A percentile compares a stretch with the other conserved stretches of the same genome.
These are phyloP conservation scores for Candida insectalens DNA, from an alignment of 805 yeast species.

Conservation along the genomic window DNA sequence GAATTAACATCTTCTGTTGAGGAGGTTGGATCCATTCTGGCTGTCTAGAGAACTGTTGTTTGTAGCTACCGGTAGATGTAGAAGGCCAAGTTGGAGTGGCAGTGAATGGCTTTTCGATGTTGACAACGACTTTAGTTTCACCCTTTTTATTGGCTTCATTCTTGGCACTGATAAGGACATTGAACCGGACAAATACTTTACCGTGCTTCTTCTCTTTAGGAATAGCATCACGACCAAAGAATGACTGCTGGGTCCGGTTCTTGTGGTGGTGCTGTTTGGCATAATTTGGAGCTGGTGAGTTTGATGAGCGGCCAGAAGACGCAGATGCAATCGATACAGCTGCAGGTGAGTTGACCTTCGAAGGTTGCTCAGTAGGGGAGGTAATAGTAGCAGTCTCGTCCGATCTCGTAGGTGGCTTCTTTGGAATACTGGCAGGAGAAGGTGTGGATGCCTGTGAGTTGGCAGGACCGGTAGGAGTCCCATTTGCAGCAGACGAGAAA, in stretches of 20 bases:
- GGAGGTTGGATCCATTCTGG: slow-evolving; percentile 20
- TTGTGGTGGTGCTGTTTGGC: neutral
- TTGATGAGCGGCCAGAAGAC: neutral
- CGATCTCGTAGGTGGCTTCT: slow-evolving; percentile 4
- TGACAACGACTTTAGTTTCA: slow-evolving; percentile 23
- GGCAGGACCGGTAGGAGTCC: slow-evolving; percentile 1
- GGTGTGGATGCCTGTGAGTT: neutral
- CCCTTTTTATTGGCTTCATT: slow-evolving; percentile 16
- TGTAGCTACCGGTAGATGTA: slow-evolving; percentile 41
- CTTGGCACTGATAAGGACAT: slow-evolving; percentile 41
- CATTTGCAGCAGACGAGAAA: slow-evolving; percentile 34
- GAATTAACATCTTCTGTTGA: slow-evolving; percentile 5
- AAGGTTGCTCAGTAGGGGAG: slow-evolving; percentile 30
- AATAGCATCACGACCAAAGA: slow-evolving; percentile 26
- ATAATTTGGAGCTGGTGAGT: neutral
- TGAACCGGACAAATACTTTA: slow-evolving; percentile 36
- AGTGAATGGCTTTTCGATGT: slow-evolving; percentile 53
- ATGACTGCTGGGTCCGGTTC: slow-evolving; percentile 18
- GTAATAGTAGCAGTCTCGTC: slow-evolving; percentile 59
- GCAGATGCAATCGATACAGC: neutral
- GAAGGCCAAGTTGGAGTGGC: slow-evolving; percentile 75
- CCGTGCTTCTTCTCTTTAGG: slow-evolving; percentile 12
- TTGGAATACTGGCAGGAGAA: slow-evolving; percentile 4
- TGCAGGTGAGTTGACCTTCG: slow-evolving; percentile 3
- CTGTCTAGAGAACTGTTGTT: slow-evolving; percentile 36